Evolutionary conservation across 257 asterid species (phyloP).

Genomic region (Fraxinus pennsylvanica): DNA sequence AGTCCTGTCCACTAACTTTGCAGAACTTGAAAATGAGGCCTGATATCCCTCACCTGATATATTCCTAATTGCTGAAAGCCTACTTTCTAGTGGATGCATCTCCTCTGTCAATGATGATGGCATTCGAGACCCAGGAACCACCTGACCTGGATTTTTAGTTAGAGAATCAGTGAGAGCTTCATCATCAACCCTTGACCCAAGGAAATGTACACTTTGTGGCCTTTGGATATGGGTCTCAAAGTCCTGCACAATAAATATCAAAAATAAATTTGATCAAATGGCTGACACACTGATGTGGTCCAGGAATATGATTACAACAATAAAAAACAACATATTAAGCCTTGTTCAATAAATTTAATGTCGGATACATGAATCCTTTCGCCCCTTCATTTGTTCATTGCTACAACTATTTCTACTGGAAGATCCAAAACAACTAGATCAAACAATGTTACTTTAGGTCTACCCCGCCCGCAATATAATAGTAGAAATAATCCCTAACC

Average conservation of each 20-base stretch:
- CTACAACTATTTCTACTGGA: not conserved
- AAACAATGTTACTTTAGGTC: not conserved
- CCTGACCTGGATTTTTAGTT: conserved; percentile 48
- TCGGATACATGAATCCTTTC: not conserved
- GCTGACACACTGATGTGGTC: not conserved
- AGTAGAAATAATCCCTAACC: not conserved
- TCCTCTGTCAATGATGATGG: conserved; percentile 53
- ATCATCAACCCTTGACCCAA: conserved; percentile 48
- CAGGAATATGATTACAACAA: not conserved
- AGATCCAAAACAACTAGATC: not conserved
- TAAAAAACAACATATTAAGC: not conserved
- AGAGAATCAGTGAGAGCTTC: conserved; percentile 61
- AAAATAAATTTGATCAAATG: conserved; percentile 13
- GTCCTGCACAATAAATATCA: conserved; percentile 43
- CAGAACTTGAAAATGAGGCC: conserved; percentile 42
- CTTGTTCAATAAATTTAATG: not conserved
- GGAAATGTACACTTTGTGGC: conserved; percentile 35
- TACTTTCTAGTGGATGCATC: conserved; percentile 37
- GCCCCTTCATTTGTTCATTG: not conserved
- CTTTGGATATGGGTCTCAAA: conserved; percentile 41
- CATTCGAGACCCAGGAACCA: conserved; percentile 41
- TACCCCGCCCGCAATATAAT: not conserved
- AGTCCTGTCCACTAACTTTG: conserved; percentile 35
- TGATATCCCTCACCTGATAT: conserved; percentile 47
- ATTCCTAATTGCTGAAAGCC: conserved; percentile 40